These are phyloP conservation scores for Peronospora belbahrii DNA, from an alignment of 352 stramenopile species.

Conservation along the genomic window DNA sequence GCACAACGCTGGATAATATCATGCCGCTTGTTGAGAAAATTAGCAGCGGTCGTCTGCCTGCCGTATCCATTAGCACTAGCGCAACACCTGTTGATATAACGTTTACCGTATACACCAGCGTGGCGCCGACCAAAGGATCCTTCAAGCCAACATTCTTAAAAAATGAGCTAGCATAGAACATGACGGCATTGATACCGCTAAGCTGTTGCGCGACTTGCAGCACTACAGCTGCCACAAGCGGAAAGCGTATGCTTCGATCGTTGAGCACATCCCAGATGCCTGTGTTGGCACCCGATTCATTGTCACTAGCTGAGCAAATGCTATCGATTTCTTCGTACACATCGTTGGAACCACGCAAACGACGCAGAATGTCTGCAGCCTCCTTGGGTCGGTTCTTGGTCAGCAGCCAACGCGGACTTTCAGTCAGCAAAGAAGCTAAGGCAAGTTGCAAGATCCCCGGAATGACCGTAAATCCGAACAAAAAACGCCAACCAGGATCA, in stretches of 20 bases:
- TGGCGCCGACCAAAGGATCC: constrained; percentile 56
- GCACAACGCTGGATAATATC: constrained; percentile 56
- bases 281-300: constrained; percentile 54
- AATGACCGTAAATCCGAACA: constrained; percentile 61
- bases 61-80: constrained; percentile 70
- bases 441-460: constrained; percentile 57
- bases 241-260: constrained; percentile 55
- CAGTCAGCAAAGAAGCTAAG: constrained; percentile 50
- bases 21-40: constrained; percentile 66
- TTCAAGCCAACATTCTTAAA: constrained; percentile 65
- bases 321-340: constrained; percentile 78
- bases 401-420: constrained; percentile 63
- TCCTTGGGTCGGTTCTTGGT: constrained; percentile 71
- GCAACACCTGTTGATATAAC: constrained; percentile 66
- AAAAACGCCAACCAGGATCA: constrained; percentile 55
- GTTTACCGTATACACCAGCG: constrained; percentile 60
- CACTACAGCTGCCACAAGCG: constrained; percentile 49
- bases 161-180: constrained; percentile 76
- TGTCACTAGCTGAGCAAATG: constrained; percentile 74
- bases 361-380: constrained; percentile 55
- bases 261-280: constrained; percentile 58
- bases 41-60: constrained; percentile 51
- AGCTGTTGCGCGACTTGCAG: constrained; percentile 67
- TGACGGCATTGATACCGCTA: constrained; percentile 69
- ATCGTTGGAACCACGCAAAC: constrained; percentile 59